Percentiles rank a stretch among this genome's conserved stretches.
phyloP scores from a whole-genome alignment of 1,284 basidiomycete genomes.

The Pyrrhoderma lamaoense region DNA sequence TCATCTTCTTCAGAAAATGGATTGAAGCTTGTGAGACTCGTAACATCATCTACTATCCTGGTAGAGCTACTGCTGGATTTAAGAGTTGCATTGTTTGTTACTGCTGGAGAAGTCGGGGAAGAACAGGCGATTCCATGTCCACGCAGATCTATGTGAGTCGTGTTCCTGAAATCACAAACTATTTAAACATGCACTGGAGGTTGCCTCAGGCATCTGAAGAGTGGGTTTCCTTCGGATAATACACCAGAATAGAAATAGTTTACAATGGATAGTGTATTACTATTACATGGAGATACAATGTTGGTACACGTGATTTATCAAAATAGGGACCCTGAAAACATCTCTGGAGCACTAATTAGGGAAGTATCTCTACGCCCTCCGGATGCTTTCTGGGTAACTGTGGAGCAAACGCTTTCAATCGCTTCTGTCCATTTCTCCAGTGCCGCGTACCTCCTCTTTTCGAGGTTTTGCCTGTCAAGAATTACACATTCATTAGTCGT shows the following conservation, averaged over 20 bases:
- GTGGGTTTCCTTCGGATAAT: too few species aligned
- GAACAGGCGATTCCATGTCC: constrained; percentile 22
- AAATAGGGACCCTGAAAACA: background rate
- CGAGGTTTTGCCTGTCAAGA: constrained; percentile 63
- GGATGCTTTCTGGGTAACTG: constrained; percentile 68
- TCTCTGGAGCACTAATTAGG: constrained; percentile 6
- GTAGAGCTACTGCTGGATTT: constrained; percentile 56
- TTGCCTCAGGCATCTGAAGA: too few species aligned
- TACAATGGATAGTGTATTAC: too few species aligned
- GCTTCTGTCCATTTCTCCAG: constrained; percentile 77
- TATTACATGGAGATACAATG: too few species aligned
- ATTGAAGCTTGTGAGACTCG: constrained; percentile 72
- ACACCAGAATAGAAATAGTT: too few species aligned
- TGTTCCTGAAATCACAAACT: too few species aligned
- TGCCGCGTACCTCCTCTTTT: constrained; percentile 77
- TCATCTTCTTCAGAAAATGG: constrained; percentile 84
- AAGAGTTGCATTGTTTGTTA: constrained; percentile 35
- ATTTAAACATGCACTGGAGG: too few species aligned
- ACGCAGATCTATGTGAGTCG: too few species aligned
- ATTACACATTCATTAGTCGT: background rate
- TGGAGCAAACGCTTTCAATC: constrained; percentile 61
- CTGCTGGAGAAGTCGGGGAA: constrained; percentile 21
- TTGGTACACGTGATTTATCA: too few species aligned
- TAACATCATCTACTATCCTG: constrained; percentile 51
- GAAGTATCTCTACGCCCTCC: constrained; percentile 25